Conservation (phyloP, 768 basidiomycete genomes). For the Rhodocollybia butyracea region DNA sequence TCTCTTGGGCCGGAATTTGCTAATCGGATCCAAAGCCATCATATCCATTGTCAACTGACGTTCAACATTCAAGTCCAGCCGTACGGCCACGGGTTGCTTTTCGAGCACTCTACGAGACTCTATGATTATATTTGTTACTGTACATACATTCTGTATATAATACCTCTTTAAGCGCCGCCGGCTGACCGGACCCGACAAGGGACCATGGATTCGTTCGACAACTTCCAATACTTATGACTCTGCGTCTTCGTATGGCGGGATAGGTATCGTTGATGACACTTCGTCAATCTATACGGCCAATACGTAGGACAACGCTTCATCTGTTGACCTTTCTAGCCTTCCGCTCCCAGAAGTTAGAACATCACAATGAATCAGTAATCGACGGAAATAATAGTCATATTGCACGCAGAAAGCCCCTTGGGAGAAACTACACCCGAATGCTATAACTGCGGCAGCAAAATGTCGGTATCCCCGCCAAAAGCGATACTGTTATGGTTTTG, state of each 20-base stretch:
- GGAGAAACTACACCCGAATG: slow-evolving; percentile 99
- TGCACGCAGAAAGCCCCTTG: slow-evolving; percentile 94
- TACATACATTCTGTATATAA: too few relatives aligned
- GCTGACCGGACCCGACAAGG: too few relatives aligned
- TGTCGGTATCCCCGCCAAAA: slow-evolving; percentile 98
- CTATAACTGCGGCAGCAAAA: slow-evolving; percentile 99
- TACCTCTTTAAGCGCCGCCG: too few relatives aligned
- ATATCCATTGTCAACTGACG: too few relatives aligned
- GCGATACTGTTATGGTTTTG: slow-evolving; percentile 96
- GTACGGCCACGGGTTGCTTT: too few relatives aligned
- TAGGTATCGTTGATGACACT: slow-evolving; percentile 73
- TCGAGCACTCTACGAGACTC: too few relatives aligned
- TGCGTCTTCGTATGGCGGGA: slow-evolving; percentile 73
- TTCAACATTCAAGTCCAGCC: too few relatives aligned
- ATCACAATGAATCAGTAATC: slow-evolving; percentile 42
- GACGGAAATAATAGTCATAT: slow-evolving; percentile 33
- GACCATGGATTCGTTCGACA: slow-evolving; percentile 74
- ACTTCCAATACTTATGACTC: slow-evolving; percentile 84
- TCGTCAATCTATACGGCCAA: slow-evolving; percentile 79
- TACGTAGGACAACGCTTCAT: slow-evolving; percentile 53
- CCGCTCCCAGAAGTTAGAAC: slow-evolving; percentile 72
- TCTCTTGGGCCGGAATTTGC: too few relatives aligned
- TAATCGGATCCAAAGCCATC: too few relatives aligned
- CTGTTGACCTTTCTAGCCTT: slow-evolving; percentile 64
- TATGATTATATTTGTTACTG: too few relatives aligned